Conservation (phyloP, 2,329 filamentous ascomycete genomes). For the Thermothelomyces thermophilus region DNA sequence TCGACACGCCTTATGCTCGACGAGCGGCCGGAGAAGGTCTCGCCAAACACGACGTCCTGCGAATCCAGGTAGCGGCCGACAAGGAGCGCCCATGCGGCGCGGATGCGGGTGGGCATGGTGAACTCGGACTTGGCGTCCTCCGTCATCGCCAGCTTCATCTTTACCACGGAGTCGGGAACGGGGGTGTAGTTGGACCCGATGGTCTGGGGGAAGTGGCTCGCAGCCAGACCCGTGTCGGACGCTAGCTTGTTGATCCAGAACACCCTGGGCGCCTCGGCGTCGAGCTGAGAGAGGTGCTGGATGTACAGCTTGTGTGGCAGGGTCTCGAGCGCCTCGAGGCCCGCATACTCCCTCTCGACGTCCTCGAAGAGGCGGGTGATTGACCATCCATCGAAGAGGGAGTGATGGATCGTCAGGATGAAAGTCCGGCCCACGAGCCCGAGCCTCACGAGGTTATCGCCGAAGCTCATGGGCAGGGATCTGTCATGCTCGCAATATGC, state of each 20-base stretch:
- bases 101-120: conserved; percentile 11
- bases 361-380: conserved; percentile 8
- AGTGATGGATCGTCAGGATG: conserved; percentile 11
- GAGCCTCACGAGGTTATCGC: conserved; percentile 3
- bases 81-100: conserved; percentile 10
- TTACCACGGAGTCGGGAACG: conserved; percentile 2
- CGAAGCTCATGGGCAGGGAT: conserved; percentile 8
- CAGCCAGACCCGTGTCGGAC: conserved; percentile 1
- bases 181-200: conserved; percentile 3
- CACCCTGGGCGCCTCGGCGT: background rate
- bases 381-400: conserved; percentile 13
- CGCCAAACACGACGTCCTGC: conserved; percentile 11
- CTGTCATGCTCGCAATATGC: conserved; percentile 3
- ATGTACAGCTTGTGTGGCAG: conserved; percentile 8
- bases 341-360: conserved; percentile 8
- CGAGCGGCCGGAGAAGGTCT: conserved; percentile 7
- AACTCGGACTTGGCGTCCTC: conserved; percentile 4
- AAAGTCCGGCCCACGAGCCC: conserved; percentile 5
- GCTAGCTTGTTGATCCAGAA: conserved; percentile 4
- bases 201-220: conserved; percentile 10
- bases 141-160: conserved; percentile 1
- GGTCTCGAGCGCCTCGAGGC: background rate
- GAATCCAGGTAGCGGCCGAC: conserved; percentile 10
- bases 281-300: background rate
- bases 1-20: background rate